Percentiles rank a stretch among this genome's conserved stretches.
Conservation (phyloP, 2,329 filamentous ascomycete species). For the Lachnellula hyalina region DNA sequence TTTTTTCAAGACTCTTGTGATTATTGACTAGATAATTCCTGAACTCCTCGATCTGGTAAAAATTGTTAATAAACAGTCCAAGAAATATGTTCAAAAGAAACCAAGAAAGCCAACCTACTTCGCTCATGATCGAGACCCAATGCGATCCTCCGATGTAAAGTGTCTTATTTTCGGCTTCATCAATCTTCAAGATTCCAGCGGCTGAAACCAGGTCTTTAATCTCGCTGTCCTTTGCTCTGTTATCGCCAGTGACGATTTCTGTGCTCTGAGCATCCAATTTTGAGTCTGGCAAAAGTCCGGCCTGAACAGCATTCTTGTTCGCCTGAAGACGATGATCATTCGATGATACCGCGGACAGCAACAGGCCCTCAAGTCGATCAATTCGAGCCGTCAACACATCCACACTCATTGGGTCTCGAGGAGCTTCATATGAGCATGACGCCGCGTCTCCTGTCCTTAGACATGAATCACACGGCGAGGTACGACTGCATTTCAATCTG, state of each 20-base stretch:
- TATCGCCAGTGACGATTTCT: background rate
- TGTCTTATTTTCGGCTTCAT: constrained; percentile 3
- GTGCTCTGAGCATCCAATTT: background rate
- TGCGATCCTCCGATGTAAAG: constrained; percentile 8
- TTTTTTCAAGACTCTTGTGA: constrained; percentile 4
- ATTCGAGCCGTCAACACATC: constrained; percentile 7
- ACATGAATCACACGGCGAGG: constrained; percentile 12
- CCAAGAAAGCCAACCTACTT: constrained; percentile 1
- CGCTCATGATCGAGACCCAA: constrained; percentile 14
- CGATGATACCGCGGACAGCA: constrained; percentile 4
- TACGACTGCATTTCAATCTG: background rate
- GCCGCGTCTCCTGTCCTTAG: constrained; percentile 10
- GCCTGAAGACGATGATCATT: background rate
- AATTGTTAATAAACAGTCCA: background rate
- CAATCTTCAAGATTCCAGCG: constrained; percentile 13
- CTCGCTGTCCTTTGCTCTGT: background rate
- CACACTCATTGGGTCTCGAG: constrained; percentile 2
- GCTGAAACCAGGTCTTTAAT: background rate
- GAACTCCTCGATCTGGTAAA: constrained; percentile 10
- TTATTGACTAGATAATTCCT: constrained; percentile 4
- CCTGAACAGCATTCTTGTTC: background rate
- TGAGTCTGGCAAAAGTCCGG: background rate
- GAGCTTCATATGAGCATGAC: constrained; percentile 8
- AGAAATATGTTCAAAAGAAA: background rate
- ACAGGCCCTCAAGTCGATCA: constrained; percentile 9